Base-by-base conservation (phyloP, 73 alveolate species). In the Tetrahymena thermophila region DNA sequence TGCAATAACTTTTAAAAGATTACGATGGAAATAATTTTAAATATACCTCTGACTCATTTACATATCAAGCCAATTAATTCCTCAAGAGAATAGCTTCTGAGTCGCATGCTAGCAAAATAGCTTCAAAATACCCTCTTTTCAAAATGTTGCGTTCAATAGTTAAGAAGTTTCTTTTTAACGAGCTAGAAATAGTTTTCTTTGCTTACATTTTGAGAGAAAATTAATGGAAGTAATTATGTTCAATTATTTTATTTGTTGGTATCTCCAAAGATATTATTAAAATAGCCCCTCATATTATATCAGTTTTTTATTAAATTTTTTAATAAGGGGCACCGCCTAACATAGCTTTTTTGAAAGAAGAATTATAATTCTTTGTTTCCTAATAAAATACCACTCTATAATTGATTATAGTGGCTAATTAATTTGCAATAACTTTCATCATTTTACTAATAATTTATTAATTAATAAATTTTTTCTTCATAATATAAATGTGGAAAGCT, bases 171-270 rank as follows among this genome's bases (percentile, higher is more conserved):
- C 89, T 71, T 71, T 71, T 71, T 71, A 71, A 71, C 89, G 89
- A 71, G 89, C 89, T 71, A 3, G 89, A 71, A 71, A 71, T 71
- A 71, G 89, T 71, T 28, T 71, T 71, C 89, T 71, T 71, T 71
- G 89, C 89, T 71, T 71, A 71, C 89, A 71, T 71, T 71, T 71
- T 71, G 89, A 71, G 89, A 71, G 89, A 71, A 71, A 71, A 71
- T 71, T 71, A 71, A 71, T 71, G 89, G 89, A 71, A 71, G 89
- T 71, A 71, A 71, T n/a, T 71, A 71, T n/a, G 37, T 71, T 31
- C 37, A 31, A 71, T 71, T 71, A 19, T 71, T 71, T n/a, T 28
- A 28, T 71, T 71, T 71, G 89, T 71, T 71, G 89, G 89, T 28
- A 71, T 71, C 83, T 50, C 83, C 28, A 71, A 71, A 71, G 89